These are phyloP conservation scores for Penicillium sp. DNA, from an alignment of 2,329 filamentous ascomycete species.

Conservation along the genomic window DNA sequence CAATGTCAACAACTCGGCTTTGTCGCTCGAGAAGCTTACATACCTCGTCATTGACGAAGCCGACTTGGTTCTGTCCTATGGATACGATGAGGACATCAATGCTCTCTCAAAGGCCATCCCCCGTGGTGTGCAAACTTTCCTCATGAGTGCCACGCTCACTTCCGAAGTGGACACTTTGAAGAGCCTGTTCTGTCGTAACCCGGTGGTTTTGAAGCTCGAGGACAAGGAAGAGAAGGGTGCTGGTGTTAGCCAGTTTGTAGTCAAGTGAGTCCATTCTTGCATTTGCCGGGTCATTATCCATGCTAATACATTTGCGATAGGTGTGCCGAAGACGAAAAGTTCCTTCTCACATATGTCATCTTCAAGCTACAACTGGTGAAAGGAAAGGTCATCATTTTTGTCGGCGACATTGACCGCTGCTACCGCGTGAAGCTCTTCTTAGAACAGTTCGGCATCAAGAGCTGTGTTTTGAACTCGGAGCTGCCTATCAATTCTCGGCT, in stretches of 20 bases:
- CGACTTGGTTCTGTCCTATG: constrained; percentile 87
- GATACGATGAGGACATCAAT: constrained; percentile 84
- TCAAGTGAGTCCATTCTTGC: constrained; percentile 53
- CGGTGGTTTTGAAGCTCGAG: constrained; percentile 73
- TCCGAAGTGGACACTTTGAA: constrained; percentile 82
- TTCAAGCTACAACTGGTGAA: constrained; percentile 93
- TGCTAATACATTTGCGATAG: constrained; percentile 35
- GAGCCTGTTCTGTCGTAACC: constrained; percentile 75
- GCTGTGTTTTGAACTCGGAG: constrained; percentile 90
- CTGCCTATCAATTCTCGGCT: constrained; percentile 87
- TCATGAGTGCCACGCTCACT: constrained; percentile 91
- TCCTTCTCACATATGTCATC: constrained; percentile 84
- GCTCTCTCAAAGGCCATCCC: constrained; percentile 72
- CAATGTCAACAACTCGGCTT: constrained; percentile 66
- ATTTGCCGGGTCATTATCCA: not conserved
- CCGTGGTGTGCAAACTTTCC: constrained; percentile 78
- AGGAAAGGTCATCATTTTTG: constrained; percentile 82
- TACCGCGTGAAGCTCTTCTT: constrained; percentile 93
- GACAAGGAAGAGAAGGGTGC: constrained; percentile 72
- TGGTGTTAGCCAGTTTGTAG: constrained; percentile 78
- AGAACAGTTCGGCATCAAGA: constrained; percentile 93
- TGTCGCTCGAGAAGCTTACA: constrained; percentile 65
- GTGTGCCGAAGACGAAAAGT: constrained; percentile 96
- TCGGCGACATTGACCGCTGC: constrained; percentile 79
- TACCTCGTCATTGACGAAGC: constrained; percentile 90